Evolutionary conservation across 345 rosid species (phyloP), one percentile per base, ranked within the genome.

Genomic region (Rubroshorea leprosula): DNA sequence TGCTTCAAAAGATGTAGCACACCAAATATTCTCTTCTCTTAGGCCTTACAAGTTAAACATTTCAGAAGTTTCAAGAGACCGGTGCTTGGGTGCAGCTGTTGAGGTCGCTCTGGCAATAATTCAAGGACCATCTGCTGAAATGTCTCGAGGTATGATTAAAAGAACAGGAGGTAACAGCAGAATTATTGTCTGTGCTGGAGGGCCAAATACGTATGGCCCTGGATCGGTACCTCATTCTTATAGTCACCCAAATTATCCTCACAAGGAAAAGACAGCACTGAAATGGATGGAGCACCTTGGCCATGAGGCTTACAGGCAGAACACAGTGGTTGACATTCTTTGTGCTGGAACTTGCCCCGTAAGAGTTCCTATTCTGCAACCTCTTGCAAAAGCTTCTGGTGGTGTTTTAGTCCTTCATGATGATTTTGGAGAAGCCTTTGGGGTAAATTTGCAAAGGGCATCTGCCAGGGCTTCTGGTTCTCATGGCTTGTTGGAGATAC

Each of bases 321-420:
- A 79, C 75, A 81, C 95, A 2, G 87, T 94, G 43, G 82, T 94
- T 29, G 99, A 94, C 77, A 81, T 94, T 59, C 77, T 94, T 44
- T 94, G 99, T 55, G 95, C 99, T 70, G 97, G 99, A 75, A 94
- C 89, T 55, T 90, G 96, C 75, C 97, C 99, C 44, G 85, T 90
- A 49, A 77, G 95, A 74, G 82, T 87, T 77, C 95, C 93, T 39
- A 56, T 87, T 21, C 66, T 94, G 65, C 96, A 87, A 70, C 97
- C 96, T 63, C 95, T 94, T 67, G 81, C 90, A 56, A 90, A 87
- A 70, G 79, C 96, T 71, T 85, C 97, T 15, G 99, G 99, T 8
- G 99, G 99, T 67, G 95, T 86, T 50, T 62, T 94, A 80, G 78
- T 94, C 65, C 99, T 94, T 55, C 96, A 94, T 55, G 96, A 94